Evolutionary conservation across 2,329 filamentous ascomycete species (phyloP).

Genomic region (Akanthomyces uredinophilus): DNA sequence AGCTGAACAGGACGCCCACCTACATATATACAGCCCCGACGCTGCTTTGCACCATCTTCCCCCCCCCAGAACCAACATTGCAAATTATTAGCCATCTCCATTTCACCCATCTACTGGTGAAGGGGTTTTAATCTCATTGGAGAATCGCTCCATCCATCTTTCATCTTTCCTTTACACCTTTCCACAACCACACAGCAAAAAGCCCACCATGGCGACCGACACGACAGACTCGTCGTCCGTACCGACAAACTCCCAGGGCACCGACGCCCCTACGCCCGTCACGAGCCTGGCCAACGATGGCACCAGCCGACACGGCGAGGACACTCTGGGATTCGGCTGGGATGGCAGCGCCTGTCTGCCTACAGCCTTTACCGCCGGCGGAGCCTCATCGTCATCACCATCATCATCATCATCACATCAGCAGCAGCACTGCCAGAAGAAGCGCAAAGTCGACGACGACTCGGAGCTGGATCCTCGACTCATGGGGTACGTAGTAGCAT

Average conservation of each 20-base stretch:
- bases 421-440: constrained; percentile 7
- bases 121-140: background rate
- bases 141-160: background rate
- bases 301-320: constrained; percentile 13
- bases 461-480: constrained; percentile 6
- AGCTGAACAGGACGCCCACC: constrained; percentile 1
- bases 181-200: background rate
- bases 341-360: constrained; percentile 10
- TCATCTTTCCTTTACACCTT: too few relatives aligned
- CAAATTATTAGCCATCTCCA: background rate
- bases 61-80: background rate
- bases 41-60: background rate
- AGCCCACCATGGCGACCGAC: constrained; percentile 10
- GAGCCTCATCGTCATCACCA: background rate
- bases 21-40: background rate
- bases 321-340: constrained; percentile 11
- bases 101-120: background rate
- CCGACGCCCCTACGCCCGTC: constrained; percentile 14
- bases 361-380: background rate
- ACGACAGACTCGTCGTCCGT: constrained; percentile 12
- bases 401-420: background rate
- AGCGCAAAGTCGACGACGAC: constrained; percentile 11
- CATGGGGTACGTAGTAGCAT: constrained; percentile 3
- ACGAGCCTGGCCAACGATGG: constrained; percentile 12
- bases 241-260: constrained; percentile 11